A percentile compares a stretch with the other conserved stretches of the same genome.
Conservation (phyloP, 1,139 yeast genomes). For the Candida sojae region DNA sequence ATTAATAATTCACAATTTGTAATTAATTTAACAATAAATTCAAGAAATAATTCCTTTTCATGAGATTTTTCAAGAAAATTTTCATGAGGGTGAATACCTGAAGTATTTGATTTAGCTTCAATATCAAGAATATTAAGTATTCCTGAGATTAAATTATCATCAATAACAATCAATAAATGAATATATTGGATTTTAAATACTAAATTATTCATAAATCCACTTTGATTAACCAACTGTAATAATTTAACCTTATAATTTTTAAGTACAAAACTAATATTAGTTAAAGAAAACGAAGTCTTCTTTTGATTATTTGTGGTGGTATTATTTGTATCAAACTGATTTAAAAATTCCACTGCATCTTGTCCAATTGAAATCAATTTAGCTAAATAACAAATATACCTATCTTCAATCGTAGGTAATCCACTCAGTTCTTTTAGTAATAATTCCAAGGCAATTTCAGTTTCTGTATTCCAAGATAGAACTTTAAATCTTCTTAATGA, state of each 20-base stretch:
- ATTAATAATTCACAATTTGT: conserved; percentile 46
- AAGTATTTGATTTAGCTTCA: neutral
- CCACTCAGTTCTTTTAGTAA: conserved; percentile 21
- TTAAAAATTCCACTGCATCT: conserved; percentile 38
- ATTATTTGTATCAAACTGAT: conserved; percentile 9
- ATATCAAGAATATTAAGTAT: conserved; percentile 17
- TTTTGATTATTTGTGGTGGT: neutral
- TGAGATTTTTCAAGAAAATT: conserved; percentile 5
- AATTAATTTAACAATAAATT: conserved; percentile 40
- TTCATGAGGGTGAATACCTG: neutral
- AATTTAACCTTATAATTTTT: conserved; percentile 25
- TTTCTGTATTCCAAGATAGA: conserved; percentile 48
- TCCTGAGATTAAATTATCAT: conserved; percentile 46
- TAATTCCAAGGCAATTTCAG: conserved; percentile 36
- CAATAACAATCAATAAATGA: conserved; percentile 49
- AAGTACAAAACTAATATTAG: conserved; percentile 12
- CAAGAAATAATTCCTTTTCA: conserved; percentile 25
- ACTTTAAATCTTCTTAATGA: conserved; percentile 51
- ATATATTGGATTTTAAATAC: conserved; percentile 42
- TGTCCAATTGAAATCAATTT: conserved; percentile 44
- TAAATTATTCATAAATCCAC: conserved; percentile 35
- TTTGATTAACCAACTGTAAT: conserved; percentile 21
- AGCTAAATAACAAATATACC: conserved; percentile 40
- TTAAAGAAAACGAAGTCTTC: conserved; percentile 1
- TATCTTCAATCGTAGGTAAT: conserved; percentile 29